A percentile compares a stretch with the other conserved stretches of the same genome.
phyloP scores from a whole-genome alignment of 306 rosid genomes.

The Rosa multiflora region DNA sequence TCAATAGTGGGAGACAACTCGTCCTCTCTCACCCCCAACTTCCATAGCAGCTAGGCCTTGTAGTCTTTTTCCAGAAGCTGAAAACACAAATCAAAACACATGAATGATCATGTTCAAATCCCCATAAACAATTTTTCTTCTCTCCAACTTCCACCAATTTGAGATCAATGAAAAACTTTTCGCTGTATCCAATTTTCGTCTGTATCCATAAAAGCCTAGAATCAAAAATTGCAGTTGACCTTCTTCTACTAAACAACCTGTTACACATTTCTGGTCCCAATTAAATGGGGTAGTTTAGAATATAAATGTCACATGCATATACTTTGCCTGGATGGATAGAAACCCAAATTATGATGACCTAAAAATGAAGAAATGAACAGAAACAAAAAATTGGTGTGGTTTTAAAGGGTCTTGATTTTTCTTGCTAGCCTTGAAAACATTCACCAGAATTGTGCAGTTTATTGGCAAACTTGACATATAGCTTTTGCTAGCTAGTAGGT shows the following conservation, averaged over 20 bases:
- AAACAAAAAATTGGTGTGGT: background rate
- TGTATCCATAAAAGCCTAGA: background rate
- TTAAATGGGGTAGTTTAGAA: background rate
- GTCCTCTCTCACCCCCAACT: no score
- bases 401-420: background rate
- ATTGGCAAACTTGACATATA: background rate
- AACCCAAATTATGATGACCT: background rate
- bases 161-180: no score
- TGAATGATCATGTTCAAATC: no score
- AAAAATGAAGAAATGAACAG: background rate
- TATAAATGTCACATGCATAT: conserved; percentile 9
- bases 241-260: background rate
- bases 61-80: no score
- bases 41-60: no score
- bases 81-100: no score
- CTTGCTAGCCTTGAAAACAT: conserved; percentile 5
- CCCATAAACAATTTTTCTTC: no score
- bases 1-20: no score
- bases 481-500: background rate
- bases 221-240: background rate
- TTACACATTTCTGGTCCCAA: background rate
- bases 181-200: no score
- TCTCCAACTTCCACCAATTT: no score
- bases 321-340: background rate
- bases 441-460: background rate